phyloP scores from a whole-genome alignment of 179 eudicot species.

The Spergularia azorica region DNA sequence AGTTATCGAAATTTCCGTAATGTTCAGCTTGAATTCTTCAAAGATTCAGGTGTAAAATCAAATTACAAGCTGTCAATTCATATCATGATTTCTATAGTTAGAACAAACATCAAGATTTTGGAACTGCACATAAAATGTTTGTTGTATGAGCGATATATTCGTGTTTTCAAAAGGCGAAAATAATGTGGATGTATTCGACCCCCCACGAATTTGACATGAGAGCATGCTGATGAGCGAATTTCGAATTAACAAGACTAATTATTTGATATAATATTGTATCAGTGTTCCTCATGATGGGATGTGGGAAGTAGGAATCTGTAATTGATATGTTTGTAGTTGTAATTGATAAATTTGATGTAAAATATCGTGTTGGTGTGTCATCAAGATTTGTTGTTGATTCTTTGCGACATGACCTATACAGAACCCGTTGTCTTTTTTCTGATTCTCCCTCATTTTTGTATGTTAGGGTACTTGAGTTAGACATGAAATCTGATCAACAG shows the following conservation, averaged over 20 bases:
- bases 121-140: neutral
- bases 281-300: neutral
- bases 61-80: neutral
- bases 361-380: neutral
- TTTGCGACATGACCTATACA: neutral
- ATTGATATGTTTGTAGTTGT: neutral
- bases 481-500: constrained; percentile 28
- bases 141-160: neutral
- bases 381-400: neutral
- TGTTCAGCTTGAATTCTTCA: neutral
- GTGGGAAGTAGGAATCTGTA: neutral
- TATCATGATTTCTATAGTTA: neutral
- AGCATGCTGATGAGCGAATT: neutral
- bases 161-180: neutral
- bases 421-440: neutral
- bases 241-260: neutral
- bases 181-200: neutral
- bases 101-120: neutral
- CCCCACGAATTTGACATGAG: neutral
- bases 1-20: neutral
- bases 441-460: neutral
- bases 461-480: constrained; percentile 5
- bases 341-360: neutral
- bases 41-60: neutral
- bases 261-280: too few species aligned